Conservation (phyloP, 768 basidiomycete genomes). For the Naganishia vaughanmartiniae region DNA sequence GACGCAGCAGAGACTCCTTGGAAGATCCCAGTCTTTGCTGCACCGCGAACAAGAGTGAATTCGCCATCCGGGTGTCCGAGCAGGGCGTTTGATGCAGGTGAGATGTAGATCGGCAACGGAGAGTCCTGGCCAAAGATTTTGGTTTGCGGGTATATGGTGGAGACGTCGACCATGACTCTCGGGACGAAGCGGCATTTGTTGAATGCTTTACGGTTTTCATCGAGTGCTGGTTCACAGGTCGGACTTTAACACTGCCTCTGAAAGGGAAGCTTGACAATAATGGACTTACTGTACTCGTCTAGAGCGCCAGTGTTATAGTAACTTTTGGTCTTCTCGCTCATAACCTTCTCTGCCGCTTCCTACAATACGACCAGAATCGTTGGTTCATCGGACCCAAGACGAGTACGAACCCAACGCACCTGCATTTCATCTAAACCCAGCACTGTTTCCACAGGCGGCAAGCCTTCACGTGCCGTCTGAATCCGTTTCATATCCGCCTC, state of each 20-base stretch:
- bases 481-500: constrained; percentile 39
- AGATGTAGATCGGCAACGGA: constrained; percentile 53
- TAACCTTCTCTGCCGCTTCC: constrained; percentile 37
- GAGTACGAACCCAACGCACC: constrained; percentile 35
- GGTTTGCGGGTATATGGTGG: constrained; percentile 45
- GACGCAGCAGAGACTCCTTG: constrained; percentile 45
- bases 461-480: constrained; percentile 33
- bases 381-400: no score
- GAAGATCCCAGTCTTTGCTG: constrained; percentile 49
- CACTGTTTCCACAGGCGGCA: constrained; percentile 45
- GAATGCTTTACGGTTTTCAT: constrained; percentile 40
- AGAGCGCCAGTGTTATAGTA: constrained; percentile 37
- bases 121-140: constrained; percentile 46
- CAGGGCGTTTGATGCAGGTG: constrained; percentile 54
- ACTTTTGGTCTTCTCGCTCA: constrained; percentile 33
- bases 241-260: not conserved
- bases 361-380: constrained; percentile 8
- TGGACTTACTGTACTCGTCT: constrained; percentile 29
- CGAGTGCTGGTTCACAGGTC: constrained; percentile 5
- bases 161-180: constrained; percentile 49
- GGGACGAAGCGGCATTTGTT: constrained; percentile 49
- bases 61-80: constrained; percentile 70
- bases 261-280: not conserved
- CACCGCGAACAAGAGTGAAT: constrained; percentile 57
- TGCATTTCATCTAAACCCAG: constrained; percentile 47